Conservation (phyloP, 768 basidiomycete genomes). For the Tricholoma bakamatsutake region DNA sequence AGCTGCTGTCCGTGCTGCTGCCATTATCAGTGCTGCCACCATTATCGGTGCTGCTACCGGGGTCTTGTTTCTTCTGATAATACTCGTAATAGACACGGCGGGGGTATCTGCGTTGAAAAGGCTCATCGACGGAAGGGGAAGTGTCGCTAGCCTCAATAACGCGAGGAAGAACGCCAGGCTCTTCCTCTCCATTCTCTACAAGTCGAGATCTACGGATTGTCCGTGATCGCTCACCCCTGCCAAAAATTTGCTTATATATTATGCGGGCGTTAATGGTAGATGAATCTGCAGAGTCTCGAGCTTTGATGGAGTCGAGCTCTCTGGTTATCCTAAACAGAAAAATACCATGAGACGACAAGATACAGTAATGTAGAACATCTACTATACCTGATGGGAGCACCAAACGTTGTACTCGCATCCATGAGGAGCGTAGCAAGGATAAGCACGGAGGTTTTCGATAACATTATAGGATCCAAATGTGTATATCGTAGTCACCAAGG, state of each 20-base stretch:
- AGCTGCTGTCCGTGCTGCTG: neutral
- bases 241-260: constrained; percentile 21
- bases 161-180: constrained; percentile 17
- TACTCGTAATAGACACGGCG: constrained; percentile 5
- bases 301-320: constrained; percentile 19
- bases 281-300: constrained; percentile 20
- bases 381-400: constrained; percentile 34
- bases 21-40: neutral
- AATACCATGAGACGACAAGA: neutral
- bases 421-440: constrained; percentile 33
- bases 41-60: neutral
- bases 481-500: constrained; percentile 18
- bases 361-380: neutral
- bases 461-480: constrained; percentile 34
- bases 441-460: constrained; percentile 29
- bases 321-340: constrained; percentile 20
- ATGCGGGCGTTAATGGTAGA: constrained; percentile 20
- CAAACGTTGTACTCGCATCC: constrained; percentile 29
- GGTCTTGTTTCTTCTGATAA: neutral
- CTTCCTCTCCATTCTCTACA: constrained; percentile 10
- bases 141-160: constrained; percentile 22
- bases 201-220: constrained; percentile 24
- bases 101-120: constrained; percentile 11
- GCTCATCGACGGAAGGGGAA: neutral
- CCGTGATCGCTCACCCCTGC: constrained; percentile 18